Base-by-base conservation (phyloP, 805 yeast species). In the Candida broadrunensis region DNA sequence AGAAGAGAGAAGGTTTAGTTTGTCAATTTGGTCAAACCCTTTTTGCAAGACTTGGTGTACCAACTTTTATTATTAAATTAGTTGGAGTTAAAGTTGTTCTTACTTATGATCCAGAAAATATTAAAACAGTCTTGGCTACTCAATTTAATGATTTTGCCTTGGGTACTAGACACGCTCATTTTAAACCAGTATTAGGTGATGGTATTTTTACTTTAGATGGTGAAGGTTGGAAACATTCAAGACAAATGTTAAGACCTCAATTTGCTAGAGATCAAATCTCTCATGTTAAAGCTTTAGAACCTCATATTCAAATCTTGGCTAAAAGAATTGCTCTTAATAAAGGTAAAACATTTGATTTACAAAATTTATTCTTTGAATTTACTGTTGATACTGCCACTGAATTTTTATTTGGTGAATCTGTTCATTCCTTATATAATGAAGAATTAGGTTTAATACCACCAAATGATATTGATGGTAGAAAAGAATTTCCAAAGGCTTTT, bases 301-400 rank as follows among this genome's bases (percentile, higher is more conserved):
- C 56, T 7, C 70, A 60, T 40, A 37, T 64, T 19, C 57, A 54
- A 42, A 39, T 41, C 12, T 51, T 65, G 26, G 58, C 54, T 20
- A 50, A 55, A 39, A 65, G 59, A 35, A 49, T 61, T 27, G 40
- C 36, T 19, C 46, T 43, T 19, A 36, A 46, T 15, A 41, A 53
- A n/a, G 67, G 67, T 11, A 27, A 46, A 19, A 42, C 51, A 9
- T 54, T 65, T 46, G 68, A 65, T 44, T 39, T 64, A 30, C 70
- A 65, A 44, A 61, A 59, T n/a, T 54, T 55, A 25, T 61, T 65
- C 46, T 61, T 56, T 45, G 53, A 50, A 37, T 55, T 65, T 16
- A 67, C 73, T 13, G 54, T 67, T 41, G 74, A 69, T 47, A 60
- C 70, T 20, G 62, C 73, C 8, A 57, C 71, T 18, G 73, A 69